phyloP scores from a whole-genome alignment of 192 early-diverging fungal genomes.

The Martensiomyces pterosporus region DNA sequence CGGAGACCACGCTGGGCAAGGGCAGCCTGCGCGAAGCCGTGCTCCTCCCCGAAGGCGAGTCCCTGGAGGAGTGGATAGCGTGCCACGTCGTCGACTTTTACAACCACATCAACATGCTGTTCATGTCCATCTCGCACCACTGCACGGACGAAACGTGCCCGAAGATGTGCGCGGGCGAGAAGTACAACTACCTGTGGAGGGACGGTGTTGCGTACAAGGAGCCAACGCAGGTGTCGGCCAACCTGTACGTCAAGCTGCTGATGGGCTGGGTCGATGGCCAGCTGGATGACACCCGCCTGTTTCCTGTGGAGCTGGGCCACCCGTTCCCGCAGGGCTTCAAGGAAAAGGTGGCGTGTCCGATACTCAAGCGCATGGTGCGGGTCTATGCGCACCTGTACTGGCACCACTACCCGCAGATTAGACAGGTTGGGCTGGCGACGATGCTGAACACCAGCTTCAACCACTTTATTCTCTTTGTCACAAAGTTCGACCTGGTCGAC shows the following conservation, averaged over 20 bases:
- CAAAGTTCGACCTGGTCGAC: conserved; percentile 77
- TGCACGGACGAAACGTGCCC: conserved; percentile 88
- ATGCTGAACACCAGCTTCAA: conserved; percentile 93
- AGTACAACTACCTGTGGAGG: conserved; percentile 85
- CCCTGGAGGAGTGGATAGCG: conserved; percentile 88
- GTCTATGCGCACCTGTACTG: conserved; percentile 95
- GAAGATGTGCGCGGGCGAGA: conserved; percentile 84
- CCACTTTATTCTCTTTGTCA: conserved; percentile 89
- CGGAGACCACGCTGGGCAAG: conserved; percentile 72
- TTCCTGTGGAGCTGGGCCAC: conserved; percentile 75
- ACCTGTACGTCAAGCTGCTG: conserved; percentile 83
- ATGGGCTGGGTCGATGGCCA: conserved; percentile 79
- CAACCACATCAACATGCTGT: conserved; percentile 95
- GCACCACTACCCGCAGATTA: conserved; percentile 73
- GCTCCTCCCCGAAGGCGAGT: conserved; percentile 82
- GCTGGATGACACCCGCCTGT: conserved; percentile 82
- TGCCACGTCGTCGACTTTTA: conserved; percentile 94
- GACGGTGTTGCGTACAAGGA: conserved; percentile 81
- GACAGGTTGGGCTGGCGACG: conserved; percentile 75
- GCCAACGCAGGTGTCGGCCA: conserved; percentile 81
- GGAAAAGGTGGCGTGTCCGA: conserved; percentile 57
- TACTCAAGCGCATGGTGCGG: conserved; percentile 83
- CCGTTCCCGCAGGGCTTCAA: conserved; percentile 75
- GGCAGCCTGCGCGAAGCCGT: conserved; percentile 77
- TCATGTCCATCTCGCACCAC: conserved; percentile 77